Conservation (phyloP, 805 yeast species). For the Ogataea thermomethanolica region DNA sequence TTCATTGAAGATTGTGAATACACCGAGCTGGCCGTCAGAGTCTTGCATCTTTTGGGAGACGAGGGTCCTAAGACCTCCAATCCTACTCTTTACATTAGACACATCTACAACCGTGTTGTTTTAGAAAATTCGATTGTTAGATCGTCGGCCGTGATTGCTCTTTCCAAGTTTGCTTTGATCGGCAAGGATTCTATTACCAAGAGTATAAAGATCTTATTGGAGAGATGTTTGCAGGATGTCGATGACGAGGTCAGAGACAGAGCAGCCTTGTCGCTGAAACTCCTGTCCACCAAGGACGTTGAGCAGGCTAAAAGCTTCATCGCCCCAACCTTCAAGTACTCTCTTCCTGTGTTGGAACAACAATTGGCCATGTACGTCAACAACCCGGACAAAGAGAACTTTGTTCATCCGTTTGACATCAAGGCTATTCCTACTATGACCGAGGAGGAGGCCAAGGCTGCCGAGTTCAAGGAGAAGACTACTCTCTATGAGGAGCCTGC, state of each 20-base stretch:
- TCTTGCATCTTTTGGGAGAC: conserved; percentile 85
- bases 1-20: conserved; percentile 98
- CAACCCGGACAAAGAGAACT: conserved; percentile 41
- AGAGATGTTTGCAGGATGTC: conserved; percentile 79
- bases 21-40: conserved; percentile 89
- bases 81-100: conserved; percentile 90
- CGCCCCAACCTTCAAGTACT: conserved; percentile 64
- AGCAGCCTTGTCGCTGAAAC: conserved; percentile 79
- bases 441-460: conserved; percentile 65
- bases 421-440: conserved; percentile 60
- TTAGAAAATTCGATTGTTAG: conserved; percentile 93
- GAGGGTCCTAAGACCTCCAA: conserved; percentile 87
- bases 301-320: conserved; percentile 49
- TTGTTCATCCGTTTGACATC: conserved; percentile 65
- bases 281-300: conserved; percentile 44
- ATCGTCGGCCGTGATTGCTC: conserved; percentile 91
- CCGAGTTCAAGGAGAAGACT: conserved; percentile 55
- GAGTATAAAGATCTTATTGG: conserved; percentile 71
- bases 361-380: conserved; percentile 71
- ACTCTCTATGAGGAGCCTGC: conserved; percentile 27
- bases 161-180: conserved; percentile 83
- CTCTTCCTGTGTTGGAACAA: conserved; percentile 73
- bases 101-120: conserved; percentile 94
- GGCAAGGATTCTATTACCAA: conserved; percentile 63
- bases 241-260: conserved; percentile 99